These are phyloP conservation scores for Nidula niveotomentosa DNA, from an alignment of 1,284 basidiomycete genomes.

Conservation along the genomic window DNA sequence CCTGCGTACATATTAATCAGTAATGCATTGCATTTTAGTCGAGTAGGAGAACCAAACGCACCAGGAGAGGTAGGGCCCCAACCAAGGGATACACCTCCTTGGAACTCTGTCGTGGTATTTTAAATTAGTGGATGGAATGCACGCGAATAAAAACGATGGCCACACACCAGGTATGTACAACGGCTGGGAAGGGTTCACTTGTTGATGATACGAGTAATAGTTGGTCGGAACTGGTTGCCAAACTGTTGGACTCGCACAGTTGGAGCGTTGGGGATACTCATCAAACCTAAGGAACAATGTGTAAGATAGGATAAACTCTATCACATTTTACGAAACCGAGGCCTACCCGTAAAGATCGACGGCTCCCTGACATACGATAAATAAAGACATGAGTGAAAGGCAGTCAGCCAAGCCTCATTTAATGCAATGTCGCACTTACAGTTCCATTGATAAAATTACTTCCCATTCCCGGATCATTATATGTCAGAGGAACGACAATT, in stretches of 20 bases:
- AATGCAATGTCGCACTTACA: slow-evolving; percentile 19
- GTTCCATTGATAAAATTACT: slow-evolving; percentile 72
- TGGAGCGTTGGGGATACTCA: slow-evolving; percentile 71
- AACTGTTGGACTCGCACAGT: slow-evolving; percentile 62
- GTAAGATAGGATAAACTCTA: background rate
- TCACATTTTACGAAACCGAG: background rate
- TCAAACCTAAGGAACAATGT: slow-evolving; percentile 39
- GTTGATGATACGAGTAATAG: slow-evolving; percentile 58
- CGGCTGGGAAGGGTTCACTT: slow-evolving; percentile 57
- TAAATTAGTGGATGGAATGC: too few relatives aligned
- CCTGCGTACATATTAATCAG: slow-evolving; percentile 20
- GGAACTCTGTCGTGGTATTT: slow-evolving; percentile 37
- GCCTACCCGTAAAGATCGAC: slow-evolving; percentile 47
- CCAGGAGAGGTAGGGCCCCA: slow-evolving; percentile 70
- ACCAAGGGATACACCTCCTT: slow-evolving; percentile 73
- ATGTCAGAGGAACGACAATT: slow-evolving; percentile 72
- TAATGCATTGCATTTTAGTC: too few relatives aligned
- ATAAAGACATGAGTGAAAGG: background rate
- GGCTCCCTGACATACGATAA: slow-evolving; percentile 32
- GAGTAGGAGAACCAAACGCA: slow-evolving; percentile 11
- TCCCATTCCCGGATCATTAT: slow-evolving; percentile 64
- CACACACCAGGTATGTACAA: slow-evolving; percentile 53
- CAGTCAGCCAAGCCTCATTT: too few relatives aligned
- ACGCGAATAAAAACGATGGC: too few relatives aligned
- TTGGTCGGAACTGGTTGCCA: slow-evolving; percentile 60